Percentiles rank a stretch among this genome's conserved stretches.
These are phyloP conservation scores for Deinandra increscens DNA, from an alignment of 129 eudicot species.

Conservation along the genomic window DNA sequence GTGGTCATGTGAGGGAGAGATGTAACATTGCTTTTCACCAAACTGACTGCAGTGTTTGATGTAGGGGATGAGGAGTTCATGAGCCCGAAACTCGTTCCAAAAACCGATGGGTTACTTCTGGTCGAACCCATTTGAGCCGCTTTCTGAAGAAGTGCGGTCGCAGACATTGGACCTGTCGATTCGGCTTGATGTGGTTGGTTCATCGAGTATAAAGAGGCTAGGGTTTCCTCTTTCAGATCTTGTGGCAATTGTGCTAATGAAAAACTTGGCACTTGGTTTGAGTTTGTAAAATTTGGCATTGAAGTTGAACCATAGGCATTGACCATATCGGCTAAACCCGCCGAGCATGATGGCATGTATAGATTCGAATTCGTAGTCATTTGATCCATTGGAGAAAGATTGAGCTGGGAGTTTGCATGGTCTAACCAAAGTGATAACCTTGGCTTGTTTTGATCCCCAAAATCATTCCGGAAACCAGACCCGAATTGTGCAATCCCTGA, in stretches of 20 bases:
- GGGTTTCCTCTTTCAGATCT: slow-evolving; percentile 44
- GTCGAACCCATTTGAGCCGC: slow-evolving; percentile 97
- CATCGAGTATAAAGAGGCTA: slow-evolving; percentile 53
- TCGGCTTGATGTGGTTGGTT: slow-evolving; percentile 41
- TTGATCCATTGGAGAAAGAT: slow-evolving; percentile 41
- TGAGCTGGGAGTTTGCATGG: slow-evolving; percentile 61
- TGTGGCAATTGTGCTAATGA: slow-evolving; percentile 45
- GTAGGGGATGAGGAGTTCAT: slow-evolving; percentile 48
- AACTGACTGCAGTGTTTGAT: slow-evolving; percentile 38
- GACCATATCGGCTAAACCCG: slow-evolving; percentile 46
- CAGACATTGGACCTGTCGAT: slow-evolving; percentile 70
- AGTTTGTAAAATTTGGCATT: slow-evolving; percentile 43
- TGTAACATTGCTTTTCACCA: slow-evolving; percentile 27
- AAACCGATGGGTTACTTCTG: slow-evolving; percentile 54
- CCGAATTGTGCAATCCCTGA: slow-evolving; percentile 49
- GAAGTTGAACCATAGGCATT: slow-evolving; percentile 57
- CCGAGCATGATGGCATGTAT: slow-evolving; percentile 47
- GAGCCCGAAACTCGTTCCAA: slow-evolving; percentile 62
- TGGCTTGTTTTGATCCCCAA: slow-evolving; percentile 54
- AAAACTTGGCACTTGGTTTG: slow-evolving; percentile 38
- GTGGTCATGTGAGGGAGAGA: slow-evolving; percentile 27
- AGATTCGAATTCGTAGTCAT: slow-evolving; percentile 42
- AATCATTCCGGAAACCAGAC: slow-evolving; percentile 38
- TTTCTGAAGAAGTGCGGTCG: slow-evolving; percentile 87
- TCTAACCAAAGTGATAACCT: slow-evolving; percentile 76